Evolutionary conservation across 2,329 filamentous ascomycete genomes (phyloP).

Genomic region (Alternaria longipes): DNA sequence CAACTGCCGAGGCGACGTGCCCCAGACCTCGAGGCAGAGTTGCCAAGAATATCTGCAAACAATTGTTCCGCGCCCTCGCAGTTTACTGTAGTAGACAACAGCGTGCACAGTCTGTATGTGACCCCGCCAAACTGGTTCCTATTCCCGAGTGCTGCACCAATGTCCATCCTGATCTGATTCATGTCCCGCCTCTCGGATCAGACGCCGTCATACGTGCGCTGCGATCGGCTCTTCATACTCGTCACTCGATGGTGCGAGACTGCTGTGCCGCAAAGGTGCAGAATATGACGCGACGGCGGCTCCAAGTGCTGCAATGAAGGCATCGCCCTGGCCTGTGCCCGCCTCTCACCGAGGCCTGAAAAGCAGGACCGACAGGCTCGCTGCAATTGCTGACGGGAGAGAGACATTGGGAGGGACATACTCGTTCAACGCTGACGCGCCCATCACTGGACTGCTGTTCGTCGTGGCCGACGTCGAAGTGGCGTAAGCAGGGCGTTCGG

Average conservation of each 20-base stretch:
- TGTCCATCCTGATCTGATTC: neutral
- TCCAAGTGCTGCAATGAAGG: neutral
- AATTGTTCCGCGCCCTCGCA: neutral
- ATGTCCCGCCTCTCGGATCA: neutral
- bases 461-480: neutral
- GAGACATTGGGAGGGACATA: neutral
- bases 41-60: neutral
- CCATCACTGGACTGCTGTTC: too few species aligned
- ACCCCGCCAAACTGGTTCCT: neutral
- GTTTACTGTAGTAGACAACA: neutral
- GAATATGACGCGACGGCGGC: neutral
- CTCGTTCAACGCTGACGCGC: neutral
- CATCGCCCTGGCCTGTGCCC: too few species aligned
- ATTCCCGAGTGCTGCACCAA: neutral
- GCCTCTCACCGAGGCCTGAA: neutral
- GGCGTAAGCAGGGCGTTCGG: slow-evolving; percentile 4
- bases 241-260: neutral
- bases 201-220: neutral
- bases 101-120: neutral
- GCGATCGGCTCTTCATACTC: neutral
- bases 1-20: neutral
- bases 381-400: too few species aligned
- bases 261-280: slow-evolving; percentile 2
- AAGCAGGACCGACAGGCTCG: neutral
- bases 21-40: neutral